phyloP scores from a whole-genome alignment of 345 rosid genomes.

The Turnera subulata region DNA sequence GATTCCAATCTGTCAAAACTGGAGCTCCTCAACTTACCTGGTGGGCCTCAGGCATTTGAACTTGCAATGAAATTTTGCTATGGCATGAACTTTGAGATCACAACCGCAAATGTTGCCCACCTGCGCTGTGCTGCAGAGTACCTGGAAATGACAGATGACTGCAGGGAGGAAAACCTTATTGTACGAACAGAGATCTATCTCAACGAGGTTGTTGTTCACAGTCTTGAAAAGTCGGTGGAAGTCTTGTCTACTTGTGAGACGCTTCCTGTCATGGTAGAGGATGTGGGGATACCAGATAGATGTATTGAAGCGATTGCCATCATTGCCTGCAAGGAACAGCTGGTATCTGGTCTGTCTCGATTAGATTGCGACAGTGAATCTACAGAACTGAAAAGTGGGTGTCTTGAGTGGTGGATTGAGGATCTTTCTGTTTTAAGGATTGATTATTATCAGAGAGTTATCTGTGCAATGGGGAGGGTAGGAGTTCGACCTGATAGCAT shows the following conservation, averaged over 20 bases:
- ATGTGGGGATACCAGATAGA: constrained; percentile 42
- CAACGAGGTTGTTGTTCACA: constrained; percentile 47
- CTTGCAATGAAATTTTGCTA: constrained; percentile 90
- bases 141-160: constrained; percentile 86
- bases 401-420: constrained; percentile 78
- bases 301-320: constrained; percentile 72
- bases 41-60: background rate
- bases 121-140: constrained; percentile 70
- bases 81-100: constrained; percentile 88
- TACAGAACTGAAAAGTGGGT: constrained; percentile 50
- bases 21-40: no score
- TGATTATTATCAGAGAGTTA: constrained; percentile 52
- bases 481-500: constrained; percentile 61
- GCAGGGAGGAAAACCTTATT: constrained; percentile 61
- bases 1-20: no score
- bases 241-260: constrained; percentile 58
- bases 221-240: constrained; percentile 60
- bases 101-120: constrained; percentile 50
- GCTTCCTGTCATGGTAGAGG: constrained; percentile 42
- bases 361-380: constrained; percentile 42
- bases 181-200: constrained; percentile 56
- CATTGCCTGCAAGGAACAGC: constrained; percentile 73
- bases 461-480: constrained; percentile 49
- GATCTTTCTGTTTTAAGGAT: constrained; percentile 61
- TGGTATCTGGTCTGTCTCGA: constrained; percentile 56